phyloP scores from a whole-genome alignment of 345 rosid genomes.

The Dipteronia dyeriana region DNA sequence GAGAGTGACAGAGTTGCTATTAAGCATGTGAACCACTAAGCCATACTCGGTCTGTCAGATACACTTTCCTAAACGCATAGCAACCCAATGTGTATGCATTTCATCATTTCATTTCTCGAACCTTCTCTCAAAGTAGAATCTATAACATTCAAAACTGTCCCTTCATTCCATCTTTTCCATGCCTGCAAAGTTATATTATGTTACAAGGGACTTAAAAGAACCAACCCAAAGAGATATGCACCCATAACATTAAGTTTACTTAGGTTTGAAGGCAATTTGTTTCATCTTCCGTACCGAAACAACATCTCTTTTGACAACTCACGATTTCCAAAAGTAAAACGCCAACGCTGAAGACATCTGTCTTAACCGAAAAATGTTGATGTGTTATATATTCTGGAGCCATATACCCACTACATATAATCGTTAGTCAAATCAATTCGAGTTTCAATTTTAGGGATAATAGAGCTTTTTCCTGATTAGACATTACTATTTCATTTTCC shows the following conservation, averaged over 20 bases:
- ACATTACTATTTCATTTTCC: not conserved
- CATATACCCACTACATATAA: too few species aligned
- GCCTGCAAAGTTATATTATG: conserved; percentile 29
- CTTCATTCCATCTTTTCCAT: conserved; percentile 66
- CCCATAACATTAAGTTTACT: too few species aligned
- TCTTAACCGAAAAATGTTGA: not conserved
- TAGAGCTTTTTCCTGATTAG: not conserved
- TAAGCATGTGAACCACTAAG: conserved; percentile 43
- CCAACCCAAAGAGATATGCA: too few species aligned
- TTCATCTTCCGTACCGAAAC: not conserved
- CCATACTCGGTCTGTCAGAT: conserved; percentile 47
- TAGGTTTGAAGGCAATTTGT: too few species aligned
- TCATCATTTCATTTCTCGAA: conserved; percentile 36
- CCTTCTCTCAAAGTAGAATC: conserved; percentile 37
- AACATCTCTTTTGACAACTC: not conserved
- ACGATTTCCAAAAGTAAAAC: not conserved
- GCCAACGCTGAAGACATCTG: not conserved
- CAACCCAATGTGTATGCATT: conserved; percentile 57
- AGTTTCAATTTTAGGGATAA: not conserved
- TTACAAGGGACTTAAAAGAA: too few species aligned
- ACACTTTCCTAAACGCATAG: conserved; percentile 55
- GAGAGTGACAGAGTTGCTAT: conserved; percentile 38
- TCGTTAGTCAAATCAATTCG: too few species aligned
- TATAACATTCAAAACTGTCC: conserved; percentile 25
- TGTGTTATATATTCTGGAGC: too few species aligned